Base-by-base conservation (phyloP, 2,329 filamentous ascomycete genomes). In the Triangularia setosa region DNA sequence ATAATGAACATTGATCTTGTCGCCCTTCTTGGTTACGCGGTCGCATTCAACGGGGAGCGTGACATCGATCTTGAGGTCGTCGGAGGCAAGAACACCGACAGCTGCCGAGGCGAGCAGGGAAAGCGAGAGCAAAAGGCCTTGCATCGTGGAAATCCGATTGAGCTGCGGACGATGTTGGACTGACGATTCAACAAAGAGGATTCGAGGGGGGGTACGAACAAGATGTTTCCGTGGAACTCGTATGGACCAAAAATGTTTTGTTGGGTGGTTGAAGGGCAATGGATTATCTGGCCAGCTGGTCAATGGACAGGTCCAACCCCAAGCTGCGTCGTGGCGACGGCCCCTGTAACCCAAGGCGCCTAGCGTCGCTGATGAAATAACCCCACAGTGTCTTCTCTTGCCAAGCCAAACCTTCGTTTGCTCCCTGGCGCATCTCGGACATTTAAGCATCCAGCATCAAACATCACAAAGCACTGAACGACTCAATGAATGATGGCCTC, bases 1-100 rank as follows among this genome's bases (percentile, higher is more conserved):
- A 83, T 98, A 97, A 81, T 97, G 93, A 73, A 97, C 92, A 62
- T 88, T 82, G 74, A 97, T 87, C 68, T 82, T 87, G 80, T 97
- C 93, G 70, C 92, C 92, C 67, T 84, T 86, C 73, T 84, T 73
- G 16, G 87, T 90, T 81, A 91, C 93, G 77, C 92, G 89, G 59
- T 87, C 86, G 82, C 93, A 97, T 70, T 92, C 86, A 68, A 91
- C 90, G 25, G 85, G 81, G 65, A 87, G 83, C 60, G 88, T 90
- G 70, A 91, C 87, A 69, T 96, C 87, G 75, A 97, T 91, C 78
- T 90, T 85, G 71, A 97, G 86, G 70, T 89, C 85, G 65, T 80
- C 80, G n/a, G 78, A 78, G 65, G 85, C 82, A 68, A 86, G 79
- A 66, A 79, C 76, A 69, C 81, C 78, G 67, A 82, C 73, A 65